Percentiles rank a stretch among this genome's conserved stretches.
Evolutionary conservation across 345 rosid genomes (phyloP).

Genomic region (Luvunga scandens): DNA sequence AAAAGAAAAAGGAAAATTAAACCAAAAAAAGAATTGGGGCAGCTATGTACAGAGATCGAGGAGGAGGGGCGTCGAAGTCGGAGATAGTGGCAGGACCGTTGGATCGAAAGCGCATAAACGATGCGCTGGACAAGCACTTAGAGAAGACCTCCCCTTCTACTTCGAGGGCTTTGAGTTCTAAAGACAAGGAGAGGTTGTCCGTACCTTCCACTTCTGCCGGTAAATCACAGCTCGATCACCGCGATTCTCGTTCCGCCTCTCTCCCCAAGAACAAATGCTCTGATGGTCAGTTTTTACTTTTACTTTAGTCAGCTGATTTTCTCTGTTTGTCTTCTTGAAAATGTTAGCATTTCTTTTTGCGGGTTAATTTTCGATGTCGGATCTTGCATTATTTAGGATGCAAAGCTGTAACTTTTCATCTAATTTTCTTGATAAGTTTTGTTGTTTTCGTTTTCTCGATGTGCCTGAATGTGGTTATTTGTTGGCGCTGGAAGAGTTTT

Average conservation of each 20-base stretch:
- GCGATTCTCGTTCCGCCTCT: slow-evolving; percentile 48
- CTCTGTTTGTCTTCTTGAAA: too few species aligned
- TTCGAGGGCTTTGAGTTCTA: slow-evolving; percentile 57
- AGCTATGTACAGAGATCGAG: slow-evolving; percentile 67
- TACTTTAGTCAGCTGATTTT: not conserved
- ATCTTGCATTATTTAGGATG: slow-evolving; percentile 1
- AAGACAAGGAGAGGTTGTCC: slow-evolving; percentile 60
- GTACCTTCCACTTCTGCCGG: slow-evolving; percentile 72
- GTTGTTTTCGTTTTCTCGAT: not conserved
- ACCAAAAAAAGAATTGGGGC: slow-evolving; percentile 3
- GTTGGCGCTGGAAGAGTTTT: not conserved
- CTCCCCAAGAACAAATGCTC: slow-evolving; percentile 58
- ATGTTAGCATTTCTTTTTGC: not conserved
- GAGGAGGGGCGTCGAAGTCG: slow-evolving; percentile 70
- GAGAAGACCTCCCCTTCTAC: slow-evolving; percentile 91
- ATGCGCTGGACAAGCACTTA: slow-evolving; percentile 85
- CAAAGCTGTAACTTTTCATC: not conserved
- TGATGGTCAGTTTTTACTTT: slow-evolving; percentile 45
- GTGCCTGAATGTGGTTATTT: not conserved
- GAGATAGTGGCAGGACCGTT: slow-evolving; percentile 66
- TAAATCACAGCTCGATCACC: slow-evolving; percentile 67
- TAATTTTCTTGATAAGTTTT: not conserved
- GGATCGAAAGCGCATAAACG: slow-evolving; percentile 87
- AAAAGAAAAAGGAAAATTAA: not conserved
- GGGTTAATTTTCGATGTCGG: not conserved